These are phyloP conservation scores for Cercospora canescens DNA, from an alignment of 2,329 filamentous ascomycete species.

Conservation along the genomic window DNA sequence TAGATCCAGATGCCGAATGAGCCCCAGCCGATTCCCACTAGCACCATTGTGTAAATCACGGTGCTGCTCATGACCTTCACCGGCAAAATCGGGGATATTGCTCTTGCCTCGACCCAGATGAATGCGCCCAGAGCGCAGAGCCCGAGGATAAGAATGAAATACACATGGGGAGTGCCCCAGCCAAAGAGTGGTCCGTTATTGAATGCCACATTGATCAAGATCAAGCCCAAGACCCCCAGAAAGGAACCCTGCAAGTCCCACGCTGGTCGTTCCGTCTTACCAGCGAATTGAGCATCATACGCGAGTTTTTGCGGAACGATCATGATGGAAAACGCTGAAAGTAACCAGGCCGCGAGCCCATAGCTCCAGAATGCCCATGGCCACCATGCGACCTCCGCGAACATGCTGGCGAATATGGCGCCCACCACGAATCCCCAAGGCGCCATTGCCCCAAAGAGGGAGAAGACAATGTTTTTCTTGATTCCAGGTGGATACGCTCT, in stretches of 20 bases:
- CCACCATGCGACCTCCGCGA: conserved; percentile 37
- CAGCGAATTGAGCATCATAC: conserved; percentile 22
- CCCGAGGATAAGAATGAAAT: conserved; percentile 33
- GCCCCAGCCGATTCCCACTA: conserved; percentile 34
- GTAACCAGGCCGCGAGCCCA: conserved; percentile 29
- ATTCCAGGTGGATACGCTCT: conserved; percentile 36
- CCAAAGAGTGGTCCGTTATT: conserved; percentile 37
- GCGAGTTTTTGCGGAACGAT: conserved; percentile 30
- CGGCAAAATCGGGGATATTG: conserved; percentile 28
- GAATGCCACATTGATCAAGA: conserved; percentile 36
- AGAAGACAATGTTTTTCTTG: conserved; percentile 42
- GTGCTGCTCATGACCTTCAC: conserved; percentile 28
- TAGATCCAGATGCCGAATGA: conserved; percentile 38
- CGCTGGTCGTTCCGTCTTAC: conserved; percentile 12
- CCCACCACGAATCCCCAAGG: conserved; percentile 40
- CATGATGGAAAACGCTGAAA: conserved; percentile 28
- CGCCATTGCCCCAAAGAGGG: conserved; percentile 39
- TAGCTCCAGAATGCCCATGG: conserved; percentile 37
- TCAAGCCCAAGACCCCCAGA: conserved; percentile 33
- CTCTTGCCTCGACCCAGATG: conserved; percentile 32
- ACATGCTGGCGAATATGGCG: conserved; percentile 36
- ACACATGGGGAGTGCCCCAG: conserved; percentile 33
- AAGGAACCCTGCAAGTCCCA: conserved; percentile 32
- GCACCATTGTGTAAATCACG: conserved; percentile 31
- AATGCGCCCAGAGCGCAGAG: conserved; percentile 32